A percentile compares a stretch with the other conserved stretches of the same genome.
Evolutionary conservation across 805 yeast species (phyloP).

Genomic region (Yamadazyma paraphyllophila): DNA sequence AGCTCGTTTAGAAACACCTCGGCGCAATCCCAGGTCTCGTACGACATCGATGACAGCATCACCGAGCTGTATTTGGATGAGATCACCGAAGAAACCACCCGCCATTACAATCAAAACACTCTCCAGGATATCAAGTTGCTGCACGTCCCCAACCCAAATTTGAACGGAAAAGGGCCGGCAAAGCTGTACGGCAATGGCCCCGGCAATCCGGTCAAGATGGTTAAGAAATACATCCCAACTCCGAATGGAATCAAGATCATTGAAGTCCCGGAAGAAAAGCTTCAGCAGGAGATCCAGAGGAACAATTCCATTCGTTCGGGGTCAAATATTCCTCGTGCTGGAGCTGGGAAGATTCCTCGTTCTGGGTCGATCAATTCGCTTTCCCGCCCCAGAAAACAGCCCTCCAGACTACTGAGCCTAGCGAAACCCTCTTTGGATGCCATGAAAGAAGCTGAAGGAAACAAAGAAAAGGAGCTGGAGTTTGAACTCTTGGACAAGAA

Average conservation of each 20-base stretch:
- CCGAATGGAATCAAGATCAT: constrained; percentile 66
- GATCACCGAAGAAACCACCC: constrained; percentile 25
- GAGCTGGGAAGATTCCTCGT: constrained; percentile 23
- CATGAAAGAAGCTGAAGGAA: constrained; percentile 9
- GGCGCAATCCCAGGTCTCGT: neutral
- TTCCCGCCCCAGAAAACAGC: constrained; percentile 8
- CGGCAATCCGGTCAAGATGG: constrained; percentile 35
- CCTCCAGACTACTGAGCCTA: constrained; percentile 23
- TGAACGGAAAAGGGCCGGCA: neutral
- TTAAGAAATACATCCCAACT: constrained; percentile 71
- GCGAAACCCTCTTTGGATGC: constrained; percentile 7
- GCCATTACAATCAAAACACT: constrained; percentile 28
- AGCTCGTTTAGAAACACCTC: constrained; percentile 5
- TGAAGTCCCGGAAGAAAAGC: constrained; percentile 58
- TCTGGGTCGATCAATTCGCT: constrained; percentile 19
- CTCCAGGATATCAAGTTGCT: constrained; percentile 35
- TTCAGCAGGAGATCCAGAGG: constrained; percentile 37
- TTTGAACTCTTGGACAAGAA: constrained; percentile 30
- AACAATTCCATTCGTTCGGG: constrained; percentile 39
- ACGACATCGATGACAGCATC: constrained; percentile 31
- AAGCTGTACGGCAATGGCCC: neutral
- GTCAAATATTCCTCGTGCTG: constrained; percentile 21
- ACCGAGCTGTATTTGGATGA: constrained; percentile 32
- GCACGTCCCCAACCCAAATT: constrained; percentile 14
- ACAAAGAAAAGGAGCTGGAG: constrained; percentile 16